Evolutionary conservation across 1,284 basidiomycete genomes (phyloP).

Genomic region (Pisolithus thermaeus): DNA sequence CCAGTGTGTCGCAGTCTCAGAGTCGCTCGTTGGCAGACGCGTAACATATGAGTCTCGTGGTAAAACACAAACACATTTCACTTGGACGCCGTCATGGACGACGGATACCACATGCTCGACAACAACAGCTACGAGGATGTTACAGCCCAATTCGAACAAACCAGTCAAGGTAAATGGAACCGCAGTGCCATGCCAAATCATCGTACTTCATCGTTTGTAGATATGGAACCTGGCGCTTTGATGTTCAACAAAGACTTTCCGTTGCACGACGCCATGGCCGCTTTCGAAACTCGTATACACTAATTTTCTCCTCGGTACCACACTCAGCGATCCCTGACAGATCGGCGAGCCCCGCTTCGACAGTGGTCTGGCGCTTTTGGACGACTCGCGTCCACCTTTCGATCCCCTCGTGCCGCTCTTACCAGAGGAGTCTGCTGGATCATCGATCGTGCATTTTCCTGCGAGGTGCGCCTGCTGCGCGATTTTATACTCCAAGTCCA

Average conservation of each 20-base stretch:
- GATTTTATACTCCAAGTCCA: conserved; percentile 4
- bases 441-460: conserved; percentile 72
- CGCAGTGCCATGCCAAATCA: neutral
- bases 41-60: too few species aligned
- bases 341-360: conserved; percentile 90
- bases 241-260: conserved; percentile 68
- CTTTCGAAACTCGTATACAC: conserved; percentile 61
- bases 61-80: neutral
- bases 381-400: conserved; percentile 46
- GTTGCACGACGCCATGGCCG: conserved; percentile 84
- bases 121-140: conserved; percentile 59
- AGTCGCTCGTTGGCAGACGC: too few species aligned
- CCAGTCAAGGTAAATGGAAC: conserved; percentile 42
- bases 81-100: conserved; percentile 14
- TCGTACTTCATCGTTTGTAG: conserved; percentile 33
- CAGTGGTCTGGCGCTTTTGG: conserved; percentile 61
- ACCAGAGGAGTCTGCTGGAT: conserved; percentile 79
- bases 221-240: conserved; percentile 59
- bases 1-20: too few species aligned
- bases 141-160: conserved; percentile 50
- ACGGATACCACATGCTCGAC: conserved; percentile 38
- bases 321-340: conserved; percentile 34
- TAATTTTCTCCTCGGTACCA: conserved; percentile 4
- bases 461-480: conserved; percentile 56
- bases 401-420: conserved; percentile 59